Conservation (phyloP, 2,329 filamentous ascomycete species). For the Colletotrichum tropicale region DNA sequence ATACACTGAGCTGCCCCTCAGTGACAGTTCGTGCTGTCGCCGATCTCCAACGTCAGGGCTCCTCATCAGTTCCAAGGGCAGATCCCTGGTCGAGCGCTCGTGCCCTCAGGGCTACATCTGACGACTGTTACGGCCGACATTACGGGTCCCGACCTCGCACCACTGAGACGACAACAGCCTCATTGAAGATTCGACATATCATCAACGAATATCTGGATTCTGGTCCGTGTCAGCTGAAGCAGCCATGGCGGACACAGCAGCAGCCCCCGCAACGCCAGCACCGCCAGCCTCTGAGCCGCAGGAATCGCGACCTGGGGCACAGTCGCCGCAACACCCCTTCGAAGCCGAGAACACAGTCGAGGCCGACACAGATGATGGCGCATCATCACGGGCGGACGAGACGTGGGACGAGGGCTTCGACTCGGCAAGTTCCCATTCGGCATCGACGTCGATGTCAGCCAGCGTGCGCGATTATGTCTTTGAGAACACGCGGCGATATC, state of each 20-base stretch:
- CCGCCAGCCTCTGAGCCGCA: neutral
- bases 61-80: neutral
- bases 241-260: neutral
- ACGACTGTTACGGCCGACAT: neutral
- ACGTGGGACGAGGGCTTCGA: slow-evolving; percentile 4
- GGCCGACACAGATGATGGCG: slow-evolving; percentile 1
- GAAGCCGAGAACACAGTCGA: slow-evolving; percentile 8
- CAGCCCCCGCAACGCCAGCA: neutral
- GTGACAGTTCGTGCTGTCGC: neutral
- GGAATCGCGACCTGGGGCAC: neutral
- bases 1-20: neutral
- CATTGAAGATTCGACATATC: neutral
- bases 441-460: slow-evolving; percentile 7
- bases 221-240: neutral
- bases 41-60: neutral
- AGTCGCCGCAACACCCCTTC: neutral
- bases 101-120: neutral
- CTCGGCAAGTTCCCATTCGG: neutral
- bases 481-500: slow-evolving; percentile 43
- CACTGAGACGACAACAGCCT: neutral
- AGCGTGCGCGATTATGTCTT: slow-evolving; percentile 28
- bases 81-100: neutral
- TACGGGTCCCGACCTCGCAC: neutral
- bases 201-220: fast-evolving
- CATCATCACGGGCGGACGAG: neutral